Percentiles rank a stretch among this genome's conserved stretches.
phyloP scores from a whole-genome alignment of 2,329 filamentous ascomycete genomes.

The Ceratocystis smalleyi region DNA sequence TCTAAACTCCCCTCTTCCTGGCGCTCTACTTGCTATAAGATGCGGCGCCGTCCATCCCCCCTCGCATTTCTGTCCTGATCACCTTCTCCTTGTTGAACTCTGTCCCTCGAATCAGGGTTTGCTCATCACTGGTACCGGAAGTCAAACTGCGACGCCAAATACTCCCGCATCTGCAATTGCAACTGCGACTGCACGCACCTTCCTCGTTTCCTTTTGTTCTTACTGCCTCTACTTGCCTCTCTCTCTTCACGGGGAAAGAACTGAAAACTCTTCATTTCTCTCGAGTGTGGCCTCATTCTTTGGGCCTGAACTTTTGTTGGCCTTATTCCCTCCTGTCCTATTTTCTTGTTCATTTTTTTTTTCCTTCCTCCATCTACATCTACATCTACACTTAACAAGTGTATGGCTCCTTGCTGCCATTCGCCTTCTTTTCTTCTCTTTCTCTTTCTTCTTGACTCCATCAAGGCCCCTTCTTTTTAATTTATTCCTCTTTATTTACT shows the following conservation, averaged over 20 bases:
- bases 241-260: neutral
- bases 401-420: neutral
- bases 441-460: neutral
- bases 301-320: neutral
- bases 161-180: too few relatives aligned
- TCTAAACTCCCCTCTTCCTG: neutral
- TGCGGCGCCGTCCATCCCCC: neutral
- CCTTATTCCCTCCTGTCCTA: neutral
- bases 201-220: neutral
- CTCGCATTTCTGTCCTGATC: neutral
- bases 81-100: slow-evolving; percentile 1
- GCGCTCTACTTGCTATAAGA: neutral
- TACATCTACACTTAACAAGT: neutral
- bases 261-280: slow-evolving; percentile 1
- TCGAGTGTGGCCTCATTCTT: neutral
- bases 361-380: neutral
- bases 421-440: neutral
- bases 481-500: slow-evolving; percentile 4
- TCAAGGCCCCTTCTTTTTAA: neutral
- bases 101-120: neutral
- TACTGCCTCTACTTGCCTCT: neutral
- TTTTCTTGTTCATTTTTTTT: neutral
- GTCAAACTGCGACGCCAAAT: neutral
- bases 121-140: neutral
- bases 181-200: neutral